Evolutionary conservation across 2,329 filamentous ascomycete genomes (phyloP), one percentile per base, ranked within the genome.

Genomic region (Aspergillus puulaauensis): DNA sequence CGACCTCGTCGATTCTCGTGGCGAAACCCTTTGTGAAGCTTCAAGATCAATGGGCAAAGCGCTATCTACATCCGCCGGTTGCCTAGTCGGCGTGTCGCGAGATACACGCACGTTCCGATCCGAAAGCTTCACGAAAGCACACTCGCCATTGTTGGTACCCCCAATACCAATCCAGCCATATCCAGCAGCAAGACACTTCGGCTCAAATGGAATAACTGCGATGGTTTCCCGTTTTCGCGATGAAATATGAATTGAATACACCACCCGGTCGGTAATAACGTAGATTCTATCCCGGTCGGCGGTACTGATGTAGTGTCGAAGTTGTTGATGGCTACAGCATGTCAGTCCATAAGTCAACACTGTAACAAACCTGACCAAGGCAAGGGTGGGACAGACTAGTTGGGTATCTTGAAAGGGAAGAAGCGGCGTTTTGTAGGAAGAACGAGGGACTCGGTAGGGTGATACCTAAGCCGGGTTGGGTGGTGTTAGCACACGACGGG

Each of bases 131-230:
- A 96, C 89, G 55, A 91, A 87, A 31, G 90, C 88, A 70, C 96
- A 96, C 70, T 96, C 89, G 57, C 95, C 95, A 64, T 86, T 86
- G 67, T 96, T 89, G 58, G 83, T 82, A 41, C 93, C 93, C 47
- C 93, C 95, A 47, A 93, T 90, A 67, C 91, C 96, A 39, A 98
- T 83, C 89, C 91, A 98, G 52, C 92, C 92, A 67, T 90, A 85
- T 53, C 87, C 88, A 7, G 91, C 90, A n/a, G 91, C 89, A 6
- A 97, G 84, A 73, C 93, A 98, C 76, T 90, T 85, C n/a, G 93
- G 83, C 58, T 85, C 82, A 51, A 87, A 95, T 64, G 82, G 86
- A 64, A 93, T 80, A 31, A 86, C 80, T 52, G 86, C 90, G 73
- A 90, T 85, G 60, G 84, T 88, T 76, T 89, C 90, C 77, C 85